Evolutionary conservation across 176 grass and related monocot species (phyloP).

Genomic region (Eleusine indica): DNA sequence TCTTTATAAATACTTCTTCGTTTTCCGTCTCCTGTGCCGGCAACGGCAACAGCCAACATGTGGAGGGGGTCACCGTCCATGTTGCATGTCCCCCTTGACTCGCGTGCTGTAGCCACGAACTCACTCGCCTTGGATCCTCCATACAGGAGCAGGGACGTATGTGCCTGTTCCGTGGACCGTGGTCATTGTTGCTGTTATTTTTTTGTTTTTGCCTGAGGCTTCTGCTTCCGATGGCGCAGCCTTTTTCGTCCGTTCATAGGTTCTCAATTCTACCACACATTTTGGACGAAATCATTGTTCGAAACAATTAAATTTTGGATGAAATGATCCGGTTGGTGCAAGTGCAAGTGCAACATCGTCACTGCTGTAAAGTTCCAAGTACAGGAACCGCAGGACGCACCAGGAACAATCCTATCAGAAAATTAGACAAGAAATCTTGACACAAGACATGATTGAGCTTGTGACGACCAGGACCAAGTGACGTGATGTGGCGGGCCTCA

Average conservation of each 20-base stretch:
- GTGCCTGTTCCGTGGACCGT: neutral
- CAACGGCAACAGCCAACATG: constrained; percentile 36
- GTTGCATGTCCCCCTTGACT: constrained; percentile 51
- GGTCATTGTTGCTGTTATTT: neutral
- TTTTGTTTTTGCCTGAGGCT: neutral
- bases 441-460: neutral
- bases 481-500: neutral
- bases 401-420: neutral
- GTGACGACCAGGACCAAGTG: neutral
- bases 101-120: neutral
- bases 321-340: neutral
- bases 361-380: neutral
- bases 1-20: neutral
- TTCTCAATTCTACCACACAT: neutral
- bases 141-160: neutral
- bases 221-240: too few relatives aligned
- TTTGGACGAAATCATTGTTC: neutral
- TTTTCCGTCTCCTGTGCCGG: neutral
- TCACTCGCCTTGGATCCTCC: neutral
- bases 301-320: neutral
- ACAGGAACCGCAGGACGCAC: neutral
- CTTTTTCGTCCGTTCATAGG: neutral
- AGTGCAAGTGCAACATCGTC: neutral
- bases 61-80: constrained; percentile 48
- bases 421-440: neutral